Evolutionary conservation across 495 filamentous ascomycete genomes (phyloP).

Genomic region (Penicillium canariense): DNA sequence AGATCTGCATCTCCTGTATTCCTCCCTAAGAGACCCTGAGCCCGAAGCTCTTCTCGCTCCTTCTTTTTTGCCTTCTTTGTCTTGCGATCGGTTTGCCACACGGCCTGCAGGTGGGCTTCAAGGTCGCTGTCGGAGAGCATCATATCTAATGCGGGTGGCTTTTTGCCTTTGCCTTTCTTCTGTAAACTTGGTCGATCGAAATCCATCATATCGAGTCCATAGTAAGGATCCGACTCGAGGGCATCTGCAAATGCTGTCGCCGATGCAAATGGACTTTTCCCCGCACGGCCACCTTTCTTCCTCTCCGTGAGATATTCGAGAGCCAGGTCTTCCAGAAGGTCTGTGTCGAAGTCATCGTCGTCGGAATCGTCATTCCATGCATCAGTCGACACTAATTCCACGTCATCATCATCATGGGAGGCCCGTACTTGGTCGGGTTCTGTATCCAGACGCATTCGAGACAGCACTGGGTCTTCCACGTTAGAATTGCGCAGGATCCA

Average conservation of each 20-base stretch:
- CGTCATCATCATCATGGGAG: slow-evolving; percentile 29
- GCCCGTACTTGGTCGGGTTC: background rate
- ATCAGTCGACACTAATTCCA: slow-evolving; percentile 5
- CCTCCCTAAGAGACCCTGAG: slow-evolving; percentile 73
- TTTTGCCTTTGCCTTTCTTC: slow-evolving; percentile 57
- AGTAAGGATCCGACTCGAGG: slow-evolving; percentile 59
- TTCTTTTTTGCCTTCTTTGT: slow-evolving; percentile 81
- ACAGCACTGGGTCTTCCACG: slow-evolving; percentile 10
- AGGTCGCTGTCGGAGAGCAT: slow-evolving; percentile 75
- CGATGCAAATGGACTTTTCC: slow-evolving; percentile 50
- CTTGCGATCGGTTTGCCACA: slow-evolving; percentile 73
- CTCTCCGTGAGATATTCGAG: slow-evolving; percentile 5
- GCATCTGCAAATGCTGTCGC: slow-evolving; percentile 66
- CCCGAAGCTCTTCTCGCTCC: slow-evolving; percentile 74
- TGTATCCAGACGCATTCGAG: slow-evolving; percentile 19
- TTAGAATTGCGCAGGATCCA: background rate
- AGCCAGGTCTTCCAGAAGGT: slow-evolving; percentile 20
- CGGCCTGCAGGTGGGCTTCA: slow-evolving; percentile 53
- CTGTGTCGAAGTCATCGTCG: slow-evolving; percentile 17
- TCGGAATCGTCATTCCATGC: slow-evolving; percentile 2
- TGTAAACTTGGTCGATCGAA: slow-evolving; percentile 62
- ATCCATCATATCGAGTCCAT: slow-evolving; percentile 81
- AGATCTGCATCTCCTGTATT: slow-evolving; percentile 62
- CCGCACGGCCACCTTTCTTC: slow-evolving; percentile 9
- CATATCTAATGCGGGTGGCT: slow-evolving; percentile 36